Percentiles rank a stretch among this genome's conserved stretches.
These are phyloP conservation scores for Botryotinia convoluta DNA, from an alignment of 2,329 filamentous ascomycete species.

Conservation along the genomic window DNA sequence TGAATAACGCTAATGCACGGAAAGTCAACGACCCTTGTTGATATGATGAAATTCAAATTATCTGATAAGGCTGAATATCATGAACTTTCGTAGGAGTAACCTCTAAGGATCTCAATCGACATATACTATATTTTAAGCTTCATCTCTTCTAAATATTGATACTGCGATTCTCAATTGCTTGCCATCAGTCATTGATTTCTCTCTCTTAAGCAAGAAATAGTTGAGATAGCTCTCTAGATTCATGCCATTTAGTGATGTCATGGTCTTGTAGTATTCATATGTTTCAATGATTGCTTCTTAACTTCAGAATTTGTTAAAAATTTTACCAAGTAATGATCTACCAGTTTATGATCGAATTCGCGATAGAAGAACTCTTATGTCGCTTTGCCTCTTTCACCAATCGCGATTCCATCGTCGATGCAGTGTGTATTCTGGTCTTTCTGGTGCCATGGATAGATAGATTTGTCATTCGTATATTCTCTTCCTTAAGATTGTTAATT, in stretches of 20 bases:
- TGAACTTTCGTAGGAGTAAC: not conserved
- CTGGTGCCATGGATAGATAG: not conserved
- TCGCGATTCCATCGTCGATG: not conserved
- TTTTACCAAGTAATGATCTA: not conserved
- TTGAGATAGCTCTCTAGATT: not conserved
- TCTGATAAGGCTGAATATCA: not conserved
- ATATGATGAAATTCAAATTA: not conserved
- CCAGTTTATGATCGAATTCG: not conserved
- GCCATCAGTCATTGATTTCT: not conserved
- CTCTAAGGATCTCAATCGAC: not conserved
- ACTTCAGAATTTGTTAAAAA: not conserved
- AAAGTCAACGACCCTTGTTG: not conserved
- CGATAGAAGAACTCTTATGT: not conserved
- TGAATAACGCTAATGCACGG: not conserved
- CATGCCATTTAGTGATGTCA: not conserved
- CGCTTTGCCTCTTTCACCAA: not conserved
- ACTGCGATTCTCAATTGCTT: not conserved
- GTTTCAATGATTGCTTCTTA: not conserved
- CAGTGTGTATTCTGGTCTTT: not conserved
- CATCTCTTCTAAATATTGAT: not conserved
- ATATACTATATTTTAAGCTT: not conserved
- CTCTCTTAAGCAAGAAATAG: not conserved
- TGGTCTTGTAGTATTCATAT: not conserved
- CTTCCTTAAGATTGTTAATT: not conserved
- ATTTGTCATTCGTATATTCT: not conserved